These are phyloP conservation scores for Lentinula detonsa DNA, from an alignment of 768 basidiomycete genomes.

Conservation along the genomic window DNA sequence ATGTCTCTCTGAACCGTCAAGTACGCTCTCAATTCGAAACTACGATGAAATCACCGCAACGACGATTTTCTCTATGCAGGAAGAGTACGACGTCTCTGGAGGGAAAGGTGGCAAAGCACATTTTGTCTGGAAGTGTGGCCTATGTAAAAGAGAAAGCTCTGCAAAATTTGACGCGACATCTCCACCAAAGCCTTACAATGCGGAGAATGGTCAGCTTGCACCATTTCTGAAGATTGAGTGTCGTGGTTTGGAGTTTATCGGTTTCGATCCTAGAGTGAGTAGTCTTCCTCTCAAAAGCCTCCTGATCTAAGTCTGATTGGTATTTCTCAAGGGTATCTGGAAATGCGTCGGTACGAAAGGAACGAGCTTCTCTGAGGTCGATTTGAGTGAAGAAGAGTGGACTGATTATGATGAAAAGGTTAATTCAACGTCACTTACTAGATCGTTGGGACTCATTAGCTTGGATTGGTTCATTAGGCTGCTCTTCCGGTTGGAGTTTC, in stretches of 20 bases:
- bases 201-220: constrained; percentile 56
- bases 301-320: not conserved
- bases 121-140: constrained; percentile 76
- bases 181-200: constrained; percentile 47
- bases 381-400: constrained; percentile 68
- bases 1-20: constrained; percentile 63
- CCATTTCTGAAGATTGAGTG: constrained; percentile 76
- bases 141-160: constrained; percentile 76
- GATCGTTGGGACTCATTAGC: no score
- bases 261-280: constrained; percentile 67
- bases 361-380: constrained; percentile 58
- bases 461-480: not conserved
- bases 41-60: not conserved
- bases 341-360: constrained; percentile 60
- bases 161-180: constrained; percentile 66
- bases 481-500: constrained; percentile 65
- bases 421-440: constrained; percentile 6
- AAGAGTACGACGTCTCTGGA: constrained; percentile 58
- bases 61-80: constrained; percentile 30
- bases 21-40: constrained; percentile 27
- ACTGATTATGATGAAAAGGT: constrained; percentile 92
- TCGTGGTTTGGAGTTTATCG: constrained; percentile 77
- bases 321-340: constrained; percentile 61
- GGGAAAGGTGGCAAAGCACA: constrained; percentile 66
- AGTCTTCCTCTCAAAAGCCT: not conserved